Evolutionary conservation across 768 basidiomycete genomes (phyloP).

Genomic region (Phaeolepiota aurea): DNA sequence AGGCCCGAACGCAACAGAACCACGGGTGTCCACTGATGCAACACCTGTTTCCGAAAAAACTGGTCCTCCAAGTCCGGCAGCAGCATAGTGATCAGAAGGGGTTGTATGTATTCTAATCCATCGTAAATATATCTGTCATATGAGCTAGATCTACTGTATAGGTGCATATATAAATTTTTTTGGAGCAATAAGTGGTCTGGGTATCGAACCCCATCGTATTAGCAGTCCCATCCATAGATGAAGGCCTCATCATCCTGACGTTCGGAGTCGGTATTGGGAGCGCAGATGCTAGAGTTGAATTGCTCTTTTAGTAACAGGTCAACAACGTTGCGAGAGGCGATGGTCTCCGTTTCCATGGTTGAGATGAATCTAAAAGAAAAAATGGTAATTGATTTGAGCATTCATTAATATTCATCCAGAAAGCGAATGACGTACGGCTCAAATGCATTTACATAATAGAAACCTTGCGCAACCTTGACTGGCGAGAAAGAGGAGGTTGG

Average conservation of each 20-base stretch:
- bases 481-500: slow-evolving; percentile 67
- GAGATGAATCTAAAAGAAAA: slow-evolving; percentile 55
- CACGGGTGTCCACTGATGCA: neutral
- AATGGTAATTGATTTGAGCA: neutral
- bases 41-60: slow-evolving; percentile 20
- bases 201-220: too few relatives aligned
- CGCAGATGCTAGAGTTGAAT: slow-evolving; percentile 64
- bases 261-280: slow-evolving; percentile 8
- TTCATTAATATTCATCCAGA: slow-evolving; percentile 4
- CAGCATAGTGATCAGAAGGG: too few relatives aligned
- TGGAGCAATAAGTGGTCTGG: too few relatives aligned
- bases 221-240: slow-evolving; percentile 76
- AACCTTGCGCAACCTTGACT: slow-evolving; percentile 63
- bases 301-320: slow-evolving; percentile 70
- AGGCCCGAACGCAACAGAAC: too few relatives aligned
- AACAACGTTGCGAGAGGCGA: slow-evolving; percentile 76
- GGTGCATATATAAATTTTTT: too few relatives aligned
- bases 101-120: too few relatives aligned
- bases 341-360: slow-evolving; percentile 91
- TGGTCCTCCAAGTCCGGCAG: too few relatives aligned
- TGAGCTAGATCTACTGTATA: too few relatives aligned
- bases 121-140: too few relatives aligned
- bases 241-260: slow-evolving; percentile 25
- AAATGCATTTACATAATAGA: slow-evolving; percentile 90
- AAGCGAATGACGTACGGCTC: slow-evolving; percentile 58